Percentiles rank a stretch among this genome's conserved stretches.
Conservation (phyloP, 768 basidiomycete genomes). For the Chalciporus sphaerocephalus region DNA sequence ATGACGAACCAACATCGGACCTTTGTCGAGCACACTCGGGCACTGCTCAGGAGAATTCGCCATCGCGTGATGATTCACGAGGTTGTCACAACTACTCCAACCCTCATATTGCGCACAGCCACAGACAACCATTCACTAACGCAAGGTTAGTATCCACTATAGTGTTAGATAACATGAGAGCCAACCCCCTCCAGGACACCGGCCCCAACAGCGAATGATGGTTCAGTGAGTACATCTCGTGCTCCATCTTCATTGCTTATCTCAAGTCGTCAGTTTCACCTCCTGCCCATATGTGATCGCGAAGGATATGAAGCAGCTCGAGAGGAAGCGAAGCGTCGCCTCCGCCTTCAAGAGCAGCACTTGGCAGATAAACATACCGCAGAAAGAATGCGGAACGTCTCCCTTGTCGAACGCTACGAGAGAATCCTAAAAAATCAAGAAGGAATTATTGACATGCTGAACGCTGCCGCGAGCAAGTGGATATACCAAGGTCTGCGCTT, state of each 20-base stretch:
- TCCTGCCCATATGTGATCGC: constrained; percentile 1
- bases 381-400: constrained; percentile 64
- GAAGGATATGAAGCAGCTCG: constrained; percentile 61
- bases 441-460: constrained; percentile 63
- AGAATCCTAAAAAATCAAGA: constrained; percentile 74
- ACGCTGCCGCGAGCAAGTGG: constrained; percentile 75
- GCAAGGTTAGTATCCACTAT: neutral
- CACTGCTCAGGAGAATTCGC: neutral
- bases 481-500: constrained; percentile 63
- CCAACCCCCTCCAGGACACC: neutral
- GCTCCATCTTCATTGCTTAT: neutral
- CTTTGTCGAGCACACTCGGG: neutral
- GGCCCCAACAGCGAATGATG: no score
- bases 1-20: neutral
- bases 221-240: neutral
- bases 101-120: neutral
- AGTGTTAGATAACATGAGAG: neutral
- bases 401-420: constrained; percentile 67
- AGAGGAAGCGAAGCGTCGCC: constrained; percentile 67
- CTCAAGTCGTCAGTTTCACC: neutral
- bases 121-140: neutral
- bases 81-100: neutral
- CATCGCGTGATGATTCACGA: neutral
- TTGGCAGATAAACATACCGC: constrained; percentile 66
- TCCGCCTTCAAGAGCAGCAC: constrained; percentile 60